phyloP scores from a whole-genome alignment of 2,329 filamentous ascomycete genomes.

The Colletotrichum brevisporum region DNA sequence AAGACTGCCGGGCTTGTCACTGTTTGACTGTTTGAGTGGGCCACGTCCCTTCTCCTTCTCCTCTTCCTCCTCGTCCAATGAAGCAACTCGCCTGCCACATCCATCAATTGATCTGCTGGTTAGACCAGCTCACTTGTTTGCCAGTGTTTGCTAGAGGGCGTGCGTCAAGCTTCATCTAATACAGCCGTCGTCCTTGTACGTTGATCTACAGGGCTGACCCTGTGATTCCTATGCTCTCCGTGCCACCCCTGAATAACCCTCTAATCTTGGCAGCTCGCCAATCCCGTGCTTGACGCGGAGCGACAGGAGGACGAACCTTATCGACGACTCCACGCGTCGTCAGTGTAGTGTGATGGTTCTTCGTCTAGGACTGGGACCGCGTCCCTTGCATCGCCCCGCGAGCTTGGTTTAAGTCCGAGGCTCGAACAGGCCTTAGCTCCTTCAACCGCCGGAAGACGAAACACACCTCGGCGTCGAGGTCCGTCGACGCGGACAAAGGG shows the following conservation, averaged over 20 bases:
- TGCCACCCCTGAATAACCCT: constrained; percentile 8
- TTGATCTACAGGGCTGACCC: constrained; percentile 11
- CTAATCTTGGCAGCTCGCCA: not conserved
- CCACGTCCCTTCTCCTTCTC: not conserved
- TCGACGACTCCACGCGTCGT: constrained; percentile 3
- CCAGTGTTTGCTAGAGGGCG: not conserved
- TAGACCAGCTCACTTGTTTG: constrained; percentile 11
- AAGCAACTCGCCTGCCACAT: constrained; percentile 7
- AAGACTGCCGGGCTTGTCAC: constrained; percentile 5
- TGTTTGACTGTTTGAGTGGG: constrained; percentile 27
- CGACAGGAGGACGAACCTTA: constrained; percentile 16
- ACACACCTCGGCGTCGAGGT: not conserved
- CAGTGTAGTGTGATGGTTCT: not conserved
- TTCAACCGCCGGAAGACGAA: not conserved
- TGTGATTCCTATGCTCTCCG: constrained; percentile 17
- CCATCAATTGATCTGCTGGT: not conserved
- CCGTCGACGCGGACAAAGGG: constrained; percentile 24
- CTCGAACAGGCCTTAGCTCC: constrained; percentile 9
- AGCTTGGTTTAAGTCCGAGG: not conserved
- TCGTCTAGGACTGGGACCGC: not conserved
- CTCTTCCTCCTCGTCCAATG: constrained; percentile 10
- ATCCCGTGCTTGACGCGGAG: not conserved
- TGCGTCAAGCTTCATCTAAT: not conserved
- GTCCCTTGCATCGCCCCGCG: not conserved
- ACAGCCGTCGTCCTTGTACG: not conserved